Percentiles rank a stretch among this genome's conserved stretches.
Conservation (phyloP, 2,329 filamentous ascomycete species). For the Phoma sp. region DNA sequence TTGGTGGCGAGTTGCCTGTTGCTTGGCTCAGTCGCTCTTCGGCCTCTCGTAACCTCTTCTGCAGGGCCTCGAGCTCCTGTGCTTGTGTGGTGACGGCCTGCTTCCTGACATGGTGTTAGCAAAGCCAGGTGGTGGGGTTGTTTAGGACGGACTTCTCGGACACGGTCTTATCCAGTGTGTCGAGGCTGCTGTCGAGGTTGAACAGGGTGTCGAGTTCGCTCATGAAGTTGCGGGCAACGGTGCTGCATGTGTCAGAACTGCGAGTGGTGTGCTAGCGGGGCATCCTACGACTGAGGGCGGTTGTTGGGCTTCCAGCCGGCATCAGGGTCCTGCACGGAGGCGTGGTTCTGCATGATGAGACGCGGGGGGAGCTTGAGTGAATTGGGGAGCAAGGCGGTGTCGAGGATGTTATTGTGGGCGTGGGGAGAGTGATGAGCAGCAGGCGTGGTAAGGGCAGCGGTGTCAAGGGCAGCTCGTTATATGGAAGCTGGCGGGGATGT, state of each 20-base stretch:
- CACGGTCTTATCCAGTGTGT: conserved; percentile 76
- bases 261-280: conserved; percentile 32
- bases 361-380: conserved; percentile 21
- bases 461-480: conserved; percentile 17
- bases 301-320: conserved; percentile 81
- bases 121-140: background rate
- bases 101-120: conserved; percentile 65
- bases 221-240: conserved; percentile 87
- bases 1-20: conserved; percentile 41
- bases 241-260: conserved; percentile 62
- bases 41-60: conserved; percentile 82
- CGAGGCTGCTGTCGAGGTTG: conserved; percentile 80
- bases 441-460: conserved; percentile 13
- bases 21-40: conserved; percentile 72
- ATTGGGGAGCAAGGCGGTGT: conserved; percentile 7
- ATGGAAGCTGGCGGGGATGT: conserved; percentile 33
- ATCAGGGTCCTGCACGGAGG: conserved; percentile 59
- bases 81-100: conserved; percentile 76
- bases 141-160: conserved; percentile 76
- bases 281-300: conserved; percentile 81
- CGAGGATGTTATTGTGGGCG: background rate
- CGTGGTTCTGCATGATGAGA: conserved; percentile 32
- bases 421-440: background rate
- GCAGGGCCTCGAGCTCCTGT: conserved; percentile 84
- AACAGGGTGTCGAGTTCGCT: conserved; percentile 87